These are phyloP conservation scores for Carallia pectinifolia DNA, from an alignment of 345 rosid genomes.

Conservation along the genomic window DNA sequence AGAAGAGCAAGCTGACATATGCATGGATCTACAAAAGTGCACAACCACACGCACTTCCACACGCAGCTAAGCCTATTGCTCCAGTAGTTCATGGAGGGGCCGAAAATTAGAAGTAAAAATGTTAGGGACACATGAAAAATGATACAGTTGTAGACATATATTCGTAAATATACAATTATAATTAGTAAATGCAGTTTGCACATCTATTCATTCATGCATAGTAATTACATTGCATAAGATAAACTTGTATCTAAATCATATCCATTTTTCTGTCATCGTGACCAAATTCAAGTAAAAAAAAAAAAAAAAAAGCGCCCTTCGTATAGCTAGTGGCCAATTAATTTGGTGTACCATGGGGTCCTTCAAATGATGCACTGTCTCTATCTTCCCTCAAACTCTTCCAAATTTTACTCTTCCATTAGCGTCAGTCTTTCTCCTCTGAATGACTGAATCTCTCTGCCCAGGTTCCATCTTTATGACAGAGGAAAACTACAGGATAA, in stretches of 20 bases:
- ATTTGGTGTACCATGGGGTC: background rate
- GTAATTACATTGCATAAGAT: too few relatives aligned
- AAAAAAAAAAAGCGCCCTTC: background rate
- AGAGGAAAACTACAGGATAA: background rate
- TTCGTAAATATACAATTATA: too few relatives aligned
- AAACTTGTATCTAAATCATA: too few relatives aligned
- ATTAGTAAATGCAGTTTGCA: too few relatives aligned
- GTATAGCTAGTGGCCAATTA: slow-evolving; percentile 5
- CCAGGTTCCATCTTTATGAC: slow-evolving; percentile 26
- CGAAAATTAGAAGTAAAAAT: too few relatives aligned
- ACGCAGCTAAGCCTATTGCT: too few relatives aligned
- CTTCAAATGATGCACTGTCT: slow-evolving; percentile 19
- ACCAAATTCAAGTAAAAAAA: background rate
- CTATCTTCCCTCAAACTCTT: slow-evolving; percentile 1
- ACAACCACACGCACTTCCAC: background rate
- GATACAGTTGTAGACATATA: too few relatives aligned
- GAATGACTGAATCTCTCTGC: slow-evolving; percentile 21
- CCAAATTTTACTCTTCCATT: slow-evolving; percentile 11
- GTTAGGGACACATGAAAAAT: too few relatives aligned
- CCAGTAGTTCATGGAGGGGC: too few relatives aligned
- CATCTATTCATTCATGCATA: too few relatives aligned
- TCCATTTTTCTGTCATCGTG: too few relatives aligned
- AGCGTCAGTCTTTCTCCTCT: slow-evolving; percentile 28
- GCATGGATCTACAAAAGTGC: background rate
- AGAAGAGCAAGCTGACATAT: too few relatives aligned